Percentiles rank a stretch among this genome's conserved stretches.
Conservation (phyloP, 805 yeast species). For the Kodamaea nitidulidarum region DNA sequence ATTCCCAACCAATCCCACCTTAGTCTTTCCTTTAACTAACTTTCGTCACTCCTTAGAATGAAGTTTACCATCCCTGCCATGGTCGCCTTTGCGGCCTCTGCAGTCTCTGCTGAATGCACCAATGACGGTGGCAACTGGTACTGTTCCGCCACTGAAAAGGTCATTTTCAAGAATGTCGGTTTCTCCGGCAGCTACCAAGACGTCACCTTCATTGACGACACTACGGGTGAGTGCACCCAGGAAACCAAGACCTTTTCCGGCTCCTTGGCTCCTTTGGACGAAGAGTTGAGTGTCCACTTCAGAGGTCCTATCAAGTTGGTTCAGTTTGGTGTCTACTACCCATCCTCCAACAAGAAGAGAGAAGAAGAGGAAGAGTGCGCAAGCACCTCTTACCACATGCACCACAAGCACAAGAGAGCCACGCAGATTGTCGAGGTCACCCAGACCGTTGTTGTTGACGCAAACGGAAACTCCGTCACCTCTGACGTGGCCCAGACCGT, state of each 20-base stretch:
- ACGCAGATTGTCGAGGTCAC: slow-evolving; percentile 70
- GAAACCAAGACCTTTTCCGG: slow-evolving; percentile 60
- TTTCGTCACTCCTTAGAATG: slow-evolving; percentile 16
- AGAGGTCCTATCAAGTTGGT: slow-evolving; percentile 81
- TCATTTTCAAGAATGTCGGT: slow-evolving; percentile 70
- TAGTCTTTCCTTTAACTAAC: slow-evolving; percentile 10
- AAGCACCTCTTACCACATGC: slow-evolving; percentile 41
- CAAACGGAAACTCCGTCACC: slow-evolving; percentile 43
- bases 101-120: slow-evolving; percentile 19
- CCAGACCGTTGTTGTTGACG: slow-evolving; percentile 69
- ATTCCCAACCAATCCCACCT: slow-evolving; percentile 6
- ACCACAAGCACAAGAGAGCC: slow-evolving; percentile 56
- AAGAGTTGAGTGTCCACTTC: slow-evolving; percentile 83
- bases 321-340: slow-evolving; percentile 89
- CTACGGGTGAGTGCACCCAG: slow-evolving; percentile 68
- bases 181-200: slow-evolving; percentile 79
- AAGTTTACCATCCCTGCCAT: slow-evolving; percentile 21
- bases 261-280: slow-evolving; percentile 71
- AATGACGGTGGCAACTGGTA: slow-evolving; percentile 31
- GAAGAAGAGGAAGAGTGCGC: slow-evolving; percentile 46
- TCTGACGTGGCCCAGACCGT: slow-evolving; percentile 23
- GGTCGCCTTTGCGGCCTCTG: slow-evolving; percentile 19
- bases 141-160: slow-evolving; percentile 67
- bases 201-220: slow-evolving; percentile 73
- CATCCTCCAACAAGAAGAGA: slow-evolving; percentile 44